Evolutionary conservation across 257 asterid species (phyloP), one percentile per base, ranked within the genome.

Genomic region (Solanum commersonii): DNA sequence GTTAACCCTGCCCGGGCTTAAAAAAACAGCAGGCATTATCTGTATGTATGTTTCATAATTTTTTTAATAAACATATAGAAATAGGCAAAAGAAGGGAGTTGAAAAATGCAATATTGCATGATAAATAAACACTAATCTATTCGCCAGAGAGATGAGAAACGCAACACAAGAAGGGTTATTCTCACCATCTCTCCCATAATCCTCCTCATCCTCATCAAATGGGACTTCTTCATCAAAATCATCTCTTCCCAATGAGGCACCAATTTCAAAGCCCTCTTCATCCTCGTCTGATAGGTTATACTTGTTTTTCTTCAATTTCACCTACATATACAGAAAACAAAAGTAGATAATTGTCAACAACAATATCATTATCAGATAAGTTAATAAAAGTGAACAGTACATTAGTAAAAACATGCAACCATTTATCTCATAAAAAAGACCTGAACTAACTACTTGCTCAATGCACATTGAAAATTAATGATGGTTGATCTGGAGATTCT

Each of bases 261-360:
- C 77, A 35, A 90, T 68, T 76, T 90, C 98, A 88, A 97, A 91
- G 74, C 93, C 98, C 42, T 97, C 99, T 38, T 97, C 99, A 91
- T 96, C 98, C 34, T 96, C 99, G 84, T 97, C 99, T 77, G 99
- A 95, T 65, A 97, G 90, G 92, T 95, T 96, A 90, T 86, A 97
- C 92, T 94, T 95, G 91, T 91, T 91, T 88, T 91, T 96, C 90
- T 92, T 97, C 93, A 91, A 33, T 76, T 94, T 96, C 91, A 96
- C 71, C 99, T 97, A 85, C 84, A 63, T 10, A 46, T 73, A 37
- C 31, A 34, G 67, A 31, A 33, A 59, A 87, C 34, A 68, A 7
- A 16, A 72, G 65, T 23, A 71, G 12, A 27, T 13, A 49, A 29
- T 49, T 29, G 85, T 82, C 85, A 49, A 29, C 70, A 46, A 18